Evolutionary conservation across 306 rosid genomes (phyloP).

Genomic region (Begonia fuchsioides): DNA sequence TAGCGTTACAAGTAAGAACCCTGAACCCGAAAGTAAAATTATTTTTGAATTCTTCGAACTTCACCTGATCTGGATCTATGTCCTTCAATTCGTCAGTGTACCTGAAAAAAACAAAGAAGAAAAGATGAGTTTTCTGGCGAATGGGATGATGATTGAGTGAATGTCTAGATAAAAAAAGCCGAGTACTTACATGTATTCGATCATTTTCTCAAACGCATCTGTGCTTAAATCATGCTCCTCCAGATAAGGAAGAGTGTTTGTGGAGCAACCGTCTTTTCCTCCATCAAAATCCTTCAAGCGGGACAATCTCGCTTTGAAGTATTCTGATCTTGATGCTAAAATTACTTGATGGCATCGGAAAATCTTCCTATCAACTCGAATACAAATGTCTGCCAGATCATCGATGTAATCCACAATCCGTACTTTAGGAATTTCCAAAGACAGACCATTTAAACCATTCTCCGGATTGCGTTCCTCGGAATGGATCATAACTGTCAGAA

Average conservation of each 20-base stretch:
- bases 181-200: slow-evolving; percentile 71
- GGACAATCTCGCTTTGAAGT: slow-evolving; percentile 78
- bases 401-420: slow-evolving; percentile 25
- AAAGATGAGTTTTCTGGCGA: slow-evolving; percentile 7
- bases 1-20: slow-evolving; percentile 5
- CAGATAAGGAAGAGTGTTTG: slow-evolving; percentile 52
- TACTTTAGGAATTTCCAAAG: slow-evolving; percentile 22
- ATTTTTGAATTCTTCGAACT: slow-evolving; percentile 6
- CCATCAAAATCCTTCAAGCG: slow-evolving; percentile 68
- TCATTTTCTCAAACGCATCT: slow-evolving; percentile 80
- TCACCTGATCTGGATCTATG: slow-evolving; percentile 77
- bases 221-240: slow-evolving; percentile 71
- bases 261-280: slow-evolving; percentile 32
- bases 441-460: slow-evolving; percentile 21
- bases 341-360: slow-evolving; percentile 84
- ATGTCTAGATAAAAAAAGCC: too few relatives aligned
- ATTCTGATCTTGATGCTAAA: slow-evolving; percentile 89
- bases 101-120: slow-evolving; percentile 42
- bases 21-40: background rate
- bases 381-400: slow-evolving; percentile 81
- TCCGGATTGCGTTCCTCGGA: slow-evolving; percentile 26
- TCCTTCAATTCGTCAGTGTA: slow-evolving; percentile 79
- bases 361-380: slow-evolving; percentile 39
- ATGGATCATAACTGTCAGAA: slow-evolving; percentile 39
- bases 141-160: too few relatives aligned